Evolutionary conservation across 257 asterid genomes (phyloP), one percentile per base, ranked within the genome.

Genomic region (Avicennia marina): DNA sequence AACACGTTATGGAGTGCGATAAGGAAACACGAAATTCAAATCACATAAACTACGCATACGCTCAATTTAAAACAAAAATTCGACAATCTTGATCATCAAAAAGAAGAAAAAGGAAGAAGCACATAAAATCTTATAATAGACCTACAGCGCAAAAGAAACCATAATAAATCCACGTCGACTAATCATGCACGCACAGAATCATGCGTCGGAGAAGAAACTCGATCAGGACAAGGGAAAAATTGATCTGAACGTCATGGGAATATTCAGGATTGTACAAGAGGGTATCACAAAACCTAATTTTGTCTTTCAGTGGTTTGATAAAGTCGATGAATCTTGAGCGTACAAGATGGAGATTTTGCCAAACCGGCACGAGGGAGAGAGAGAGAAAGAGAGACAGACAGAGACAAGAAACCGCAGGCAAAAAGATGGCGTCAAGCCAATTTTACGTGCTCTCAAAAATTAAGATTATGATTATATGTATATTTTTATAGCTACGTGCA

Each of bases 291-390:
- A 56, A 69, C 32, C 25, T 54, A 19, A 6, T n/a, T n/a, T 12
- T 53, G 31, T 15, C 26, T 40, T 15, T 38, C 53, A 57, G 60
- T 56, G 47, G 34, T 16, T 58, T 55, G 50, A 56, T 50, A 38
- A 51, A 56, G 43, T 62, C 50, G 47, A 21, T 27, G 40, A 56
- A 50, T 61, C 29, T 62, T 26, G 57, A 56, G 70, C 76, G 73
- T n/a, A 63, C 60, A 67, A 32, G 66, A 59, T 56, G 79, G 75
- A 68, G 59, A 60, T 54, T 64, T 63, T 59, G 50, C 62, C 69
- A 53, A 70, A 66, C 60, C 13, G 69, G 36, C 53, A 69, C 20
- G 69, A 55, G 64, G 46, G 71, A 65, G 73, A 74, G n/a, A n/a
- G n/a, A n/a, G n/a, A n/a, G n/a, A n/a, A n/a, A n/a, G n/a, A n/a